Conservation (phyloP, 2,329 filamentous ascomycete genomes). For the Alternaria rosae region DNA sequence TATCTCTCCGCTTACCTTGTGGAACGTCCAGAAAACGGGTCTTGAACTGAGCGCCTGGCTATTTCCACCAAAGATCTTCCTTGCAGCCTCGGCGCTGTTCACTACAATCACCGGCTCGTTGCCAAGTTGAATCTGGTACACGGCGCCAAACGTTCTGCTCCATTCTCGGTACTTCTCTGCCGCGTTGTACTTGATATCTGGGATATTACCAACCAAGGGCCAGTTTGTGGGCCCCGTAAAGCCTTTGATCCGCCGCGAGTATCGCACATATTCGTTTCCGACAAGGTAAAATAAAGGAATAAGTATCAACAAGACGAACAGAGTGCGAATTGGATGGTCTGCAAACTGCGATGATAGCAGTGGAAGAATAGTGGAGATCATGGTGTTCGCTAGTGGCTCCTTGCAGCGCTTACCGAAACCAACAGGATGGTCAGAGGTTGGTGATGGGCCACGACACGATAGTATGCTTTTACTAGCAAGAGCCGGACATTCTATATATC, state of each 20-base stretch:
- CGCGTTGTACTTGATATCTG: constrained; percentile 53
- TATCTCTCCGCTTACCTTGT: constrained; percentile 44
- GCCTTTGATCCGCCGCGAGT: constrained; percentile 45
- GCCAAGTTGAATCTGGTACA: constrained; percentile 57
- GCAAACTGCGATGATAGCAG: constrained; percentile 30
- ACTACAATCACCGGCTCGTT: constrained; percentile 56
- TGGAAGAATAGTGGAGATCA: constrained; percentile 41
- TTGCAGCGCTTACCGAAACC: neutral
- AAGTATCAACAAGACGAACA: constrained; percentile 32
- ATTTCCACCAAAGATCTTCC: constrained; percentile 52
- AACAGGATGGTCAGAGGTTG: neutral
- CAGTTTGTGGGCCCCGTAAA: constrained; percentile 51
- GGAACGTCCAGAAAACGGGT: constrained; percentile 57
- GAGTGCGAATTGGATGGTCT: constrained; percentile 35
- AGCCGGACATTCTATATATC: neutral
- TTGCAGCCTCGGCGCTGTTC: constrained; percentile 52
- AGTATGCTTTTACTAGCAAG: neutral
- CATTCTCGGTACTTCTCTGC: constrained; percentile 55
- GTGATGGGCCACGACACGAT: neutral
- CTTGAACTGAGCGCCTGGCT: constrained; percentile 53
- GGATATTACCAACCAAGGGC: constrained; percentile 54
- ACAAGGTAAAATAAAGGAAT: constrained; percentile 46
- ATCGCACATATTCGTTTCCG: constrained; percentile 48
- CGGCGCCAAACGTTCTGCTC: constrained; percentile 51
- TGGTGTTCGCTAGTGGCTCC: constrained; percentile 11